Conservation (phyloP, 495 filamentous ascomycete genomes). For the Trichoderma orchidacearum region DNA sequence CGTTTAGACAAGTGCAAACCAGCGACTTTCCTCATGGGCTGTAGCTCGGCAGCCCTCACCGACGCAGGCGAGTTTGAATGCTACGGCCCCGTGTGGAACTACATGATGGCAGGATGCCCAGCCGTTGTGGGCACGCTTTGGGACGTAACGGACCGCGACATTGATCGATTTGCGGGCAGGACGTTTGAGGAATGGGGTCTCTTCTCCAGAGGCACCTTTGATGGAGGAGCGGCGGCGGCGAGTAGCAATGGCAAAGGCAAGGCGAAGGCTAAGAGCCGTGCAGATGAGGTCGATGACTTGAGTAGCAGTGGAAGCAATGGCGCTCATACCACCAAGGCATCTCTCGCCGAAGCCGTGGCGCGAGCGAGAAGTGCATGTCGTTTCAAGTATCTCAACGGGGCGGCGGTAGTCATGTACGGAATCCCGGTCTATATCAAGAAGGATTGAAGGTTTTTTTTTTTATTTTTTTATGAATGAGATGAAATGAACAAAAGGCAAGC, state of each 20-base stretch:
- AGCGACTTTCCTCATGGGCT: conserved; percentile 85
- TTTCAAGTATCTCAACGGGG: conserved; percentile 82
- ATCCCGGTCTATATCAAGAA: conserved; percentile 69
- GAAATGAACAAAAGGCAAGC: not conserved
- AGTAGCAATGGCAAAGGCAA: conserved; percentile 5
- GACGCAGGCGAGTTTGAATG: conserved; percentile 82
- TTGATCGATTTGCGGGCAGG: conserved; percentile 72
- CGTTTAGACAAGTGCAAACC: conserved; percentile 52
- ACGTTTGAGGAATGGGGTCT: conserved; percentile 81
- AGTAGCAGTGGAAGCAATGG: conserved; percentile 5
- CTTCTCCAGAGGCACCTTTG: conserved; percentile 25
- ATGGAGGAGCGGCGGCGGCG: conserved; percentile 11
- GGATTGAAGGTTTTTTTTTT: not conserved
- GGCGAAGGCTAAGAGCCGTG: conserved; percentile 2
- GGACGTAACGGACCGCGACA: conserved; percentile 96
- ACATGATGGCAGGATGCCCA: conserved; percentile 71
- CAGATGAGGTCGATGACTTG: conserved; percentile 14
- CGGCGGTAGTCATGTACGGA: conserved; percentile 86
- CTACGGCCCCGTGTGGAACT: conserved; percentile 78
- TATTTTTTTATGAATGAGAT: too few relatives aligned
- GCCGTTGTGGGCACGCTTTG: conserved; percentile 83
- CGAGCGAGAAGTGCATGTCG: conserved; percentile 60
- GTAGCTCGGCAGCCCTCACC: conserved; percentile 61
- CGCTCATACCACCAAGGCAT: conserved; percentile 10
- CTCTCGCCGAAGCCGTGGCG: conserved; percentile 67